phyloP scores from a whole-genome alignment of 1,139 yeast species.

The Magnusiomyces tetraspermus region DNA sequence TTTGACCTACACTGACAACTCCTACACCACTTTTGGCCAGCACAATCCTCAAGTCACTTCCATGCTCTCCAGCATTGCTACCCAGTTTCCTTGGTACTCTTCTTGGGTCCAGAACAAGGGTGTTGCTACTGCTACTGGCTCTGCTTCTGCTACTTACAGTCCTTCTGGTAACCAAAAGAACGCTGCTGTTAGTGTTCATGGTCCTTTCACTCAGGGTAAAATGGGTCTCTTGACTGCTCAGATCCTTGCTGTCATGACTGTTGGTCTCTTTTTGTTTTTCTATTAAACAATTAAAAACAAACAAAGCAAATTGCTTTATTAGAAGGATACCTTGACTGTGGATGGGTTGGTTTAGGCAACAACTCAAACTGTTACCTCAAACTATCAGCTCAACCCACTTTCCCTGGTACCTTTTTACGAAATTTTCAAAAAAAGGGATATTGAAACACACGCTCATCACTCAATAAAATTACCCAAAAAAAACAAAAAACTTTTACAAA shows the following conservation, averaged over 20 bases:
- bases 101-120: slow-evolving; percentile 4
- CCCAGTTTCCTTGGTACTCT: slow-evolving; percentile 13
- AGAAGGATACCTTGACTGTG: too few relatives aligned
- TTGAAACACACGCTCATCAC: too few relatives aligned
- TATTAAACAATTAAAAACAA: too few relatives aligned
- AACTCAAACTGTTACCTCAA: too few relatives aligned
- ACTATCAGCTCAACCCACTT: too few relatives aligned
- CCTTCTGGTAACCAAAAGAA: too few relatives aligned
- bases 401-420: too few relatives aligned
- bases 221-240: slow-evolving; percentile 4
- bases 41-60: background rate
- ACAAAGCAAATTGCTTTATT: too few relatives aligned
- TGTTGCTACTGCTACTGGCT: background rate
- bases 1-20: slow-evolving; percentile 12
- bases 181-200: background rate
- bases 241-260: background rate
- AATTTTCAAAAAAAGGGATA: too few relatives aligned
- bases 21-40: slow-evolving; percentile 3
- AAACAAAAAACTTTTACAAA: too few relatives aligned
- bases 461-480: too few relatives aligned
- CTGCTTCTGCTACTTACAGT: background rate
- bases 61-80: slow-evolving; percentile 5
- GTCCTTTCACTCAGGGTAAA: background rate
- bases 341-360: too few relatives aligned
- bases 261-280: background rate